Base-by-base conservation (phyloP, 805 yeast genomes). In the Wickerhamomyces kurtzmanii region DNA sequence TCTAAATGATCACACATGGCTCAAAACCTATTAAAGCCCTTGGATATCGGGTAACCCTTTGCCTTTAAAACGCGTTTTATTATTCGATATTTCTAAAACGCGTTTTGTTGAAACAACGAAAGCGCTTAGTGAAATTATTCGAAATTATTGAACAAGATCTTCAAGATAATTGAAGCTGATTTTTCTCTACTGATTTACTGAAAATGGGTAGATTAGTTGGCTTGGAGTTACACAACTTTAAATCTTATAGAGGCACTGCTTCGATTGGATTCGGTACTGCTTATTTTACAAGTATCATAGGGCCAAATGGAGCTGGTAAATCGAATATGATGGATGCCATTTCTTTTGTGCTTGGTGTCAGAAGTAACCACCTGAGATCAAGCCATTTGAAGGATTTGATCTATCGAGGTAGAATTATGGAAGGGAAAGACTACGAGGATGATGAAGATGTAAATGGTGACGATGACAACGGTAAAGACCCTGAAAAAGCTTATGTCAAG, bases 221-320 rank as follows among this genome's bases (percentile, higher is more conserved):
- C 3, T 53, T 87, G 29, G 94, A 83, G 49, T 58, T 87, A 19
- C 61, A 69, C 53, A 85, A 91, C 53, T 91, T 91, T 73, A 91
- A 91, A 58, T 87, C 96, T 1, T 91, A 91, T 48, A 64, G 70
- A 30, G 96, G 94, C 1, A 65, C 69, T 0, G 67, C 84, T 12
- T 64, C 65, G 5, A 71, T 89, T 14, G 94, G 91, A 3, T 81
- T 91, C 53, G 96, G 96, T 1, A 65, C 76, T 9, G 71, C 87
- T 1, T 64, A 68, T 34, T 91, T 91, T 59, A 84, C 95, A 1
- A 78, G 94, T 24, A 83, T 91, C 36, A 82, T 91, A 32, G 98
- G 98, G 1, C 97, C 97, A n/a, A 91, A 91, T 63, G 98, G 98
- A 19, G 81, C 96, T 1, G 98, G 98, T 6, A 91, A 91, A 57